Evolutionary conservation across 1,284 basidiomycete species (phyloP).

Genomic region (Meira nashicola): DNA sequence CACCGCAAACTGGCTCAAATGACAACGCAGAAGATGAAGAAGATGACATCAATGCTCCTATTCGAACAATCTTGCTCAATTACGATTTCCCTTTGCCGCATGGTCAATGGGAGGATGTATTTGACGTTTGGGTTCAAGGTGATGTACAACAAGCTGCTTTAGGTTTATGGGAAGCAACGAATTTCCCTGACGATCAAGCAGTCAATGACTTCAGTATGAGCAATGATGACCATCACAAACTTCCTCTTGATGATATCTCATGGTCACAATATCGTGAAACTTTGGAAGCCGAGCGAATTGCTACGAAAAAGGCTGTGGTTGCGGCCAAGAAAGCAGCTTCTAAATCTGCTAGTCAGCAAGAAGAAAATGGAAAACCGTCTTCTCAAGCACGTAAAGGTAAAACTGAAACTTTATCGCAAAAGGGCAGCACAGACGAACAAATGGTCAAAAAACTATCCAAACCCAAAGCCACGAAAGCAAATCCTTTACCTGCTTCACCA

Average conservation of each 20-base stretch:
- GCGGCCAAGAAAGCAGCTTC: not conserved
- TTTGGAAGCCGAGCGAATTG: conserved; percentile 1
- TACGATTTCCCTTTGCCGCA: conserved; percentile 80
- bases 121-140: conserved; percentile 84
- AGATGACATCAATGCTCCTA: conserved; percentile 49
- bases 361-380: not conserved
- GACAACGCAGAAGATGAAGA: conserved; percentile 16
- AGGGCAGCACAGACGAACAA: no score
- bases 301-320: not conserved
- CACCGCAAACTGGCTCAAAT: not conserved
- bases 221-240: conserved; percentile 3
- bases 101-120: conserved; percentile 81
- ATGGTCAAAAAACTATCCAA: not conserved
- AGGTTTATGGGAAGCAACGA: conserved; percentile 28
- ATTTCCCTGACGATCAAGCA: not conserved
- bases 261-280: not conserved
- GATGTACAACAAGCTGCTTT: conserved; percentile 65
- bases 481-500: not conserved
- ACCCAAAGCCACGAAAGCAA: not conserved
- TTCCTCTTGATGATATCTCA: not conserved
- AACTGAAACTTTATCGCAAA: no score
- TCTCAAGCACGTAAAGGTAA: not conserved
- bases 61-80: conserved; percentile 78
- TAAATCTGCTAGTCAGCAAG: not conserved
- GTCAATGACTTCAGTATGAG: conserved; percentile 6